A percentile compares a stretch with the other conserved stretches of the same genome.
These are phyloP conservation scores for Syzygium grande DNA, from an alignment of 345 rosid species.

Conservation along the genomic window DNA sequence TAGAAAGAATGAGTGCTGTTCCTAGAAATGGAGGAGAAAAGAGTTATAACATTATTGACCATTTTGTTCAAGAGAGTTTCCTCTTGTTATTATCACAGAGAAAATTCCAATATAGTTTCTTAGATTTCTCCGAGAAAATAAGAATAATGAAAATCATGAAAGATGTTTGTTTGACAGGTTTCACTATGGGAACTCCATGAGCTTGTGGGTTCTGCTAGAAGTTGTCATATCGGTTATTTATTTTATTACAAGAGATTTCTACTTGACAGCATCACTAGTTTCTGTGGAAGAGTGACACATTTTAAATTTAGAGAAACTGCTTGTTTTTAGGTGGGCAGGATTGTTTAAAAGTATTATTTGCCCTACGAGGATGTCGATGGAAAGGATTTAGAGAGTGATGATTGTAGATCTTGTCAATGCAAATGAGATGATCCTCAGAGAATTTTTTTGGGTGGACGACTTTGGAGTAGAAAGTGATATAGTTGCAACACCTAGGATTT, in stretches of 20 bases:
- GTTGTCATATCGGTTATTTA: background rate
- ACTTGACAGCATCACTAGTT: background rate
- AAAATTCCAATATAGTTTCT: background rate
- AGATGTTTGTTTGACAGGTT: background rate
- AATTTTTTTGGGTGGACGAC: background rate
- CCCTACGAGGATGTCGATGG: background rate
- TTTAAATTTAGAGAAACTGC: background rate
- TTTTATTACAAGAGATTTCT: background rate
- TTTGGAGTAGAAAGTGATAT: background rate
- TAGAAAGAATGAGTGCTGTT: background rate
- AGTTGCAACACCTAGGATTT: background rate
- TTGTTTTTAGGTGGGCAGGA: background rate
- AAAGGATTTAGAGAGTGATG: background rate
- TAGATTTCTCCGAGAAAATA: background rate
- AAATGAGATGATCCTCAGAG: background rate
- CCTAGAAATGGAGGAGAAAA: background rate
- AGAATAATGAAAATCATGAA: background rate
- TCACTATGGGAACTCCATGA: background rate
- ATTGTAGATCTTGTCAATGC: background rate
- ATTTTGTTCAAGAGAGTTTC: background rate
- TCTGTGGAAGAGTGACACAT: background rate
- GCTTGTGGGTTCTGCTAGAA: background rate
- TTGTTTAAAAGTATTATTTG: background rate
- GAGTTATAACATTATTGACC: background rate
- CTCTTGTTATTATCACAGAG: background rate